phyloP scores from a whole-genome alignment of 1,139 yeast species.

The Geotrichum aggregatum region DNA sequence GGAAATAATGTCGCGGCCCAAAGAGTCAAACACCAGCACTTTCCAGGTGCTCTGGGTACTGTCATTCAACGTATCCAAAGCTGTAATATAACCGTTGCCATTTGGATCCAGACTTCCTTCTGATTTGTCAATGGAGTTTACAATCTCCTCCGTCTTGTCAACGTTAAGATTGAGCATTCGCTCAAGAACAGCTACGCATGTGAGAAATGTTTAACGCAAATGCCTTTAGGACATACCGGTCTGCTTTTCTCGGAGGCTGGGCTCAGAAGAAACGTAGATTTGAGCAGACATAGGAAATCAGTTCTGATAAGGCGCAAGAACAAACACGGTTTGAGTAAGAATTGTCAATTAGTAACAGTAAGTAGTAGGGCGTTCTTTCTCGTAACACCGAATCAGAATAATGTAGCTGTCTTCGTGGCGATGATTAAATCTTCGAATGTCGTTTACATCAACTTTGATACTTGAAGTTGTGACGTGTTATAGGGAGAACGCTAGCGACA shows the following conservation, averaged over 20 bases:
- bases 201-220: constrained; percentile 2
- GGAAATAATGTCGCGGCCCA: constrained; percentile 80
- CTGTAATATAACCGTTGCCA: constrained; percentile 17
- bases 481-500: neutral
- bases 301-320: neutral
- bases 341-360: neutral
- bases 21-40: constrained; percentile 76
- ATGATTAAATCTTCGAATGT: neutral
- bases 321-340: neutral
- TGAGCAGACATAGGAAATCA: constrained; percentile 9
- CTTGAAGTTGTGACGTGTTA: constrained; percentile 6
- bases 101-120: constrained; percentile 20
- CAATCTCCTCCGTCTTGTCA: constrained; percentile 28
- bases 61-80: constrained; percentile 19
- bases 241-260: constrained; percentile 43
- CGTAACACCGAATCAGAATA: too few relatives aligned
- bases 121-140: constrained; percentile 37
- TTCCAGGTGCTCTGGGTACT: constrained; percentile 78
- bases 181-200: constrained; percentile 51
- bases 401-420: too few relatives aligned
- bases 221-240: constrained; percentile 34
- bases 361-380: too few relatives aligned
- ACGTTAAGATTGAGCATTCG: constrained; percentile 79
- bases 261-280: constrained; percentile 21
- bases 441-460: neutral